These are phyloP conservation scores for Peniophora sp. DNA, from an alignment of 1,284 basidiomycete genomes.

Conservation along the genomic window DNA sequence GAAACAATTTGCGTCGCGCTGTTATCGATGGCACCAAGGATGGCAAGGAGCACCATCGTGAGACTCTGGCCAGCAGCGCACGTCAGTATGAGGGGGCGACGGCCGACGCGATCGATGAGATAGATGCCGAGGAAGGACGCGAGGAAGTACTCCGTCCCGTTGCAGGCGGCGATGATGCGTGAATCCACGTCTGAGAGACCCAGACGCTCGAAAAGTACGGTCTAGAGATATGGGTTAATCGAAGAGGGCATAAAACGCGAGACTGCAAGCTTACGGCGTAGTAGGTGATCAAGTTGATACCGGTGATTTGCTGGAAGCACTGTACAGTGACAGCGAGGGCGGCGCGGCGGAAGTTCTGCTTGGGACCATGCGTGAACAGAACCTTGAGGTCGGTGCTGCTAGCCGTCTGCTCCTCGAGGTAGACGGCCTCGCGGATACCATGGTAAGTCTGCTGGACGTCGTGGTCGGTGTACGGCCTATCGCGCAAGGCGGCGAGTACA, in stretches of 20 bases:
- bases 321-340: constrained; percentile 53
- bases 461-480: constrained; percentile 42
- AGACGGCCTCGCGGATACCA: constrained; percentile 46
- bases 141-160: constrained; percentile 63
- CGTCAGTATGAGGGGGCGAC: constrained; percentile 62
- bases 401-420: constrained; percentile 24
- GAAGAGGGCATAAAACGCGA: not conserved
- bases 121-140: constrained; percentile 50
- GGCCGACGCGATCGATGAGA: constrained; percentile 56
- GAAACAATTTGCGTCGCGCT: constrained; percentile 42
- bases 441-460: constrained; percentile 47
- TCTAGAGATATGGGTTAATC: constrained; percentile 23
- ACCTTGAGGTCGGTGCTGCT: constrained; percentile 33
- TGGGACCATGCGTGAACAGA: constrained; percentile 49
- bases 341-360: constrained; percentile 59
- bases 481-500: constrained; percentile 56
- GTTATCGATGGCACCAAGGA: constrained; percentile 44
- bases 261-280: constrained; percentile 28
- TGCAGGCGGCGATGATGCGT: constrained; percentile 60
- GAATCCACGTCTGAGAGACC: constrained; percentile 54
- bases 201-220: constrained; percentile 50
- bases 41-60: constrained; percentile 52
- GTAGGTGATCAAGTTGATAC: constrained; percentile 63
- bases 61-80: constrained; percentile 58
- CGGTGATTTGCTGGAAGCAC: constrained; percentile 65